These are phyloP conservation scores for Pichia sp. DNA, from an alignment of 1,139 yeast genomes.

Conservation along the genomic window DNA sequence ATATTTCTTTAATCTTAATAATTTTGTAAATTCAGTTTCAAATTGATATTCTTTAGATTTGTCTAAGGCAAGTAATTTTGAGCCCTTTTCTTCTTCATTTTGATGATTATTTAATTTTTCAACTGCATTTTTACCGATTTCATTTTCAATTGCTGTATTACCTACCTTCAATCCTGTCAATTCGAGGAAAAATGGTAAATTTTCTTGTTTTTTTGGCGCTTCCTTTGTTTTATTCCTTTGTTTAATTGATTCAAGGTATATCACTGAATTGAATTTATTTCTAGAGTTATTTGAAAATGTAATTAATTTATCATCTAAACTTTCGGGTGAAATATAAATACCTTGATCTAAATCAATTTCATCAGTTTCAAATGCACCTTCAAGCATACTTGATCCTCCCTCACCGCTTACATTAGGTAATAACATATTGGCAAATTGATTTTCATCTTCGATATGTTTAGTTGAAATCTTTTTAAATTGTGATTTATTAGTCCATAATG, in stretches of 20 bases:
- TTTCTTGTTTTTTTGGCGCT: constrained; percentile 79
- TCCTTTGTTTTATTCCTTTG: constrained; percentile 86
- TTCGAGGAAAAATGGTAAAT: constrained; percentile 75
- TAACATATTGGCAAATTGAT: constrained; percentile 54
- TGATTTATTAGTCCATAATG: constrained; percentile 87
- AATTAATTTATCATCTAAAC: constrained; percentile 54
- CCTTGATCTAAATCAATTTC: constrained; percentile 25
- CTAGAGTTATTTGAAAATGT: constrained; percentile 78
- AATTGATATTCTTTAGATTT: constrained; percentile 38
- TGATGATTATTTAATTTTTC: constrained; percentile 10
- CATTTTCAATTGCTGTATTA: constrained; percentile 61
- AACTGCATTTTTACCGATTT: constrained; percentile 45
- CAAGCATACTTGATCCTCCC: constrained; percentile 68
- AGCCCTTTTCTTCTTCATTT: constrained; percentile 9
- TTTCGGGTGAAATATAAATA: constrained; percentile 53
- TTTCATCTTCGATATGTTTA: constrained; percentile 70
- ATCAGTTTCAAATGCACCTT: constrained; percentile 59
- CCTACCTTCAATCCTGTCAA: constrained; percentile 62
- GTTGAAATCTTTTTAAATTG: constrained; percentile 72
- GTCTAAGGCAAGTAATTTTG: constrained; percentile 23
- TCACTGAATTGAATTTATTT: constrained; percentile 67
- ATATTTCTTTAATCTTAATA: constrained; percentile 52
- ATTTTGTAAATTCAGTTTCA: constrained; percentile 69
- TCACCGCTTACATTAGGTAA: constrained; percentile 81
- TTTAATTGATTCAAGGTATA: constrained; percentile 78